Conservation (phyloP, 2,329 filamentous ascomycete species). For the Hymenoscyphus infarciens region DNA sequence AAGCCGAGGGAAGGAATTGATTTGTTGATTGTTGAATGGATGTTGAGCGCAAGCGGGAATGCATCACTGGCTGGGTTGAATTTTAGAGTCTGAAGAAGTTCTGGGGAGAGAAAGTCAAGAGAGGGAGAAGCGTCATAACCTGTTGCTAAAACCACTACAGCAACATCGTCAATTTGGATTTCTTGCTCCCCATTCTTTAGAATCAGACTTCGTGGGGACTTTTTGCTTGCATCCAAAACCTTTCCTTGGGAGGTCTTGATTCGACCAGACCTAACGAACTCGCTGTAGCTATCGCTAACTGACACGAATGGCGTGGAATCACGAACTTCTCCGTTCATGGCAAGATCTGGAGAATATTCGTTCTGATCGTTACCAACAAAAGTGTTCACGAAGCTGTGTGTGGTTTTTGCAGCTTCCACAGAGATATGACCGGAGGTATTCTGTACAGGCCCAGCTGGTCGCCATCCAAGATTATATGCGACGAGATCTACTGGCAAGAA, state of each 20-base stretch:
- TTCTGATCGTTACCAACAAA: slow-evolving; percentile 53
- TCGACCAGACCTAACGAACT: slow-evolving; percentile 66
- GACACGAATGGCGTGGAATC: slow-evolving; percentile 61
- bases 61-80: slow-evolving; percentile 46
- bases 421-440: slow-evolving; percentile 65
- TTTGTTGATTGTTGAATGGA: slow-evolving; percentile 61
- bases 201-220: slow-evolving; percentile 15
- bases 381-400: slow-evolving; percentile 49
- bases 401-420: slow-evolving; percentile 50
- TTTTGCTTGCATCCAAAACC: slow-evolving; percentile 12
- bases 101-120: slow-evolving; percentile 58
- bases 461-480: slow-evolving; percentile 65
- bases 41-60: slow-evolving; percentile 64
- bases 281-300: slow-evolving; percentile 68
- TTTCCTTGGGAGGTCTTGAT: slow-evolving; percentile 43
- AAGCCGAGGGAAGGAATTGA: slow-evolving; percentile 66
- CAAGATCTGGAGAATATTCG: slow-evolving; percentile 41
- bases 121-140: slow-evolving; percentile 66
- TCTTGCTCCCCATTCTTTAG: slow-evolving; percentile 33
- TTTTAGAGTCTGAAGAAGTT: slow-evolving; percentile 54
- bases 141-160: slow-evolving; percentile 69
- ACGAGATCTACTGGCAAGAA: slow-evolving; percentile 72
- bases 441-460: slow-evolving; percentile 53
- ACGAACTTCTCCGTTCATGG: slow-evolving; percentile 21
- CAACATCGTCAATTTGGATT: slow-evolving; percentile 49